Percentiles rank a stretch among this genome's conserved stretches.
Evolutionary conservation across 2,329 filamentous ascomycete species (phyloP).

Genomic region (Penicillium griseofulvum): DNA sequence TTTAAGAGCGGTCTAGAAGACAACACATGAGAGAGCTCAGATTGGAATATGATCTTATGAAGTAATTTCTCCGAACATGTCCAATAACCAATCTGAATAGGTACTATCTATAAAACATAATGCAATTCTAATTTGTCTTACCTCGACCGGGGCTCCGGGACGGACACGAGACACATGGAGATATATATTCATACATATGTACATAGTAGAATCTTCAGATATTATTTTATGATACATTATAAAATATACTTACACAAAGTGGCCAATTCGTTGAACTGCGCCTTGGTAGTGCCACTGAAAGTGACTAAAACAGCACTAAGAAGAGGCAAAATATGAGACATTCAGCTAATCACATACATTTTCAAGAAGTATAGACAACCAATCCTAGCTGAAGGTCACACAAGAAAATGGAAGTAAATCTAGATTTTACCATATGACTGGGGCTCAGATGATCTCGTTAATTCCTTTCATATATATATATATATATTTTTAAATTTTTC

Average conservation of each 20-base stretch:
- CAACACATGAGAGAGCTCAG: slow-evolving; percentile 10
- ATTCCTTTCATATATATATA: not conserved
- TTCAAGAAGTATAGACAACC: not conserved
- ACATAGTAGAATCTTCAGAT: not conserved
- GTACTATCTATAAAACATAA: not conserved
- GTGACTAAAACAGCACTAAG: not conserved
- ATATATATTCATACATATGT: not conserved
- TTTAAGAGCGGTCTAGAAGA: slow-evolving; percentile 12
- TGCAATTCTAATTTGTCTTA: slow-evolving; percentile 5
- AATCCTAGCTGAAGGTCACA: not conserved
- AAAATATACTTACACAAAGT: not conserved
- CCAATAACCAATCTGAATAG: not conserved
- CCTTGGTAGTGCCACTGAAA: not conserved
- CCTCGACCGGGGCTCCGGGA: not conserved
- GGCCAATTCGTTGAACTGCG: not conserved
- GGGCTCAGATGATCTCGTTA: not conserved
- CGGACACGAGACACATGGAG: slow-evolving; percentile 3
- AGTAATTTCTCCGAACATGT: slow-evolving; percentile 1
- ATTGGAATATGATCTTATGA: not conserved
- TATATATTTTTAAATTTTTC: not conserved
- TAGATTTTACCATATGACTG: not conserved
- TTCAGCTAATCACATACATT: slow-evolving; percentile 2
- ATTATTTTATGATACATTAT: not conserved
- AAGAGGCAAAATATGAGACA: slow-evolving; percentile 5
- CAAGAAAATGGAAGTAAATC: not conserved